Evolutionary conservation across 2,329 filamentous ascomycete genomes (phyloP).

Genomic region (Magnaporthales sp.): DNA sequence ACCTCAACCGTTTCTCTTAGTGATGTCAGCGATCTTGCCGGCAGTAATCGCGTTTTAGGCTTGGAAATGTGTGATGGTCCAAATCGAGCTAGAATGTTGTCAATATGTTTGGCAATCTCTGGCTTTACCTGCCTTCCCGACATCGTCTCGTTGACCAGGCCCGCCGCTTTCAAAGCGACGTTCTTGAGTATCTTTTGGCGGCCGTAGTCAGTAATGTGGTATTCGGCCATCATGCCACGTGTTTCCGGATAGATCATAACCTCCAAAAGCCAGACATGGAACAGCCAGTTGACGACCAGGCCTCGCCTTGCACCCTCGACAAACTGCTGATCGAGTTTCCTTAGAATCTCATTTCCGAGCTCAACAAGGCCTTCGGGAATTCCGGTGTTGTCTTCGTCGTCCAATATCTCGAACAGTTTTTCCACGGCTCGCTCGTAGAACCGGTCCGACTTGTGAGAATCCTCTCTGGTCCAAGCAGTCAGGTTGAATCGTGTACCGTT

Average conservation of each 20-base stretch:
- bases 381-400: slow-evolving; percentile 74
- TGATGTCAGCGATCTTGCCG: slow-evolving; percentile 63
- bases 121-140: slow-evolving; percentile 49
- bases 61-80: slow-evolving; percentile 40
- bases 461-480: slow-evolving; percentile 65
- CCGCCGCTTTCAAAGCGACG: slow-evolving; percentile 71
- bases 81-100: slow-evolving; percentile 62
- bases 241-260: slow-evolving; percentile 85
- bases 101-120: slow-evolving; percentile 59
- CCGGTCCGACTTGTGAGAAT: slow-evolving; percentile 73
- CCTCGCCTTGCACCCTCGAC: slow-evolving; percentile 71
- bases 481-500: slow-evolving; percentile 63
- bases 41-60: slow-evolving; percentile 51
- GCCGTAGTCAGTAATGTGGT: slow-evolving; percentile 86
- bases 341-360: slow-evolving; percentile 74
- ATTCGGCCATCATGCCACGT: slow-evolving; percentile 70
- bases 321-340: slow-evolving; percentile 63
- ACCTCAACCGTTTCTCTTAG: slow-evolving; percentile 69
- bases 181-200: slow-evolving; percentile 74
- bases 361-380: slow-evolving; percentile 81
- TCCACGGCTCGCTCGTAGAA: slow-evolving; percentile 81
- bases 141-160: slow-evolving; percentile 68
- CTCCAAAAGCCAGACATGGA: slow-evolving; percentile 76
- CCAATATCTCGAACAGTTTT: slow-evolving; percentile 76
- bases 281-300: slow-evolving; percentile 86